These are phyloP conservation scores for Canna indica DNA, from an alignment of 176 grass and related monocot species.

Conservation along the genomic window DNA sequence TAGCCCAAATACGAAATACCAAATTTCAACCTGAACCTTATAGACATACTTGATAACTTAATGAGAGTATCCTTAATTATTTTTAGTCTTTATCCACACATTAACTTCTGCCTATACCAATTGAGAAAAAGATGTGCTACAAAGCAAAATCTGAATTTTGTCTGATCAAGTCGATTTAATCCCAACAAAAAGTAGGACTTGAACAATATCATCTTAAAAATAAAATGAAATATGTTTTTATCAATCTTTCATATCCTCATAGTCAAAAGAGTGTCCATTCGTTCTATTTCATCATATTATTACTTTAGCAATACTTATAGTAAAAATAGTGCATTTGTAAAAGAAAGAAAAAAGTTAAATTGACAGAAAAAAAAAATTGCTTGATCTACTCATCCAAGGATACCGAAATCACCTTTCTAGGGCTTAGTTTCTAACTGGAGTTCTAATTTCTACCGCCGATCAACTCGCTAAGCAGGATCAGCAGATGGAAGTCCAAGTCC, in stretches of 20 bases:
- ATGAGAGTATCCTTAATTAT: too few species aligned
- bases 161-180: not conserved
- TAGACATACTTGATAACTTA: not conserved
- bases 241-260: not conserved
- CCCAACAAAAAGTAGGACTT: not conserved
- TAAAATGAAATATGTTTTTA: too few species aligned
- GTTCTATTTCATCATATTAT: not conserved
- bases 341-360: too few species aligned
- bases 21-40: not conserved
- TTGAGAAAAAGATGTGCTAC: not conserved
- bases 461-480: not conserved
- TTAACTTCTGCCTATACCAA: not conserved
- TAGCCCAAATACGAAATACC: not conserved
- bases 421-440: not conserved
- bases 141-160: not conserved
- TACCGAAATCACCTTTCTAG: not conserved
- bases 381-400: too few species aligned
- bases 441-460: not conserved
- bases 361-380: too few species aligned
- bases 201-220: too few species aligned
- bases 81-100: not conserved
- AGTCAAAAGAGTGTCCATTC: not conserved
- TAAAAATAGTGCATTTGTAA: too few species aligned
- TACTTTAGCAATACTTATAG: not conserved
- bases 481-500: not conserved